Evolutionary conservation across 2,329 filamentous ascomycete species (phyloP), one percentile per base, ranked within the genome.

Genomic region (Fusarium sp.): DNA sequence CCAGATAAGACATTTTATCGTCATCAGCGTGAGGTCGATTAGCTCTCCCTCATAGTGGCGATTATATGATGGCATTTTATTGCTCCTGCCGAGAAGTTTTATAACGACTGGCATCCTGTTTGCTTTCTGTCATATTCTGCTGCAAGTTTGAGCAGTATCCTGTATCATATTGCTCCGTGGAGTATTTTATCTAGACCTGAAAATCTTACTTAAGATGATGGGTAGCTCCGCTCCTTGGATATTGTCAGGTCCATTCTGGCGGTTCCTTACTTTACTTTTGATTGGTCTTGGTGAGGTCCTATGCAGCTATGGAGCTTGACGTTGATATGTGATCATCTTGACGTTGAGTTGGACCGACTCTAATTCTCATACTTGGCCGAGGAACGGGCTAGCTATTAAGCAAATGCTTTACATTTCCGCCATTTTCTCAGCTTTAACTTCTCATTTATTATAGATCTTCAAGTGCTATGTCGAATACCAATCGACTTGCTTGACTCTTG

Each of bases 251-350:
- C 60, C 60, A 35, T 57, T n/a, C 60, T n/a, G 10, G 3, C 4
- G 31, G 13, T n/a, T 45, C 10, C 28, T 35, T 48, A 8, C 16
- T 8, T 33, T 48, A n/a, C 13, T 35, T 48, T 1, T 39, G 1
- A 48, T 48, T 59, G 24, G 53, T 4, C 16, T 41, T 26, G 2
- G 11, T 22, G 8, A 20, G 30, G 28, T 30, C 18, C 13, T 0
- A 2, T n/a, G 20, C 2, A 26, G 12, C 20, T 18, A 8, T 16
- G 39, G 30, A 36, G 24, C 18, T 58, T 65, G 64, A 67, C 61
- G 51, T 59, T 47, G 24, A 39, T 35, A 45, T 59, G 51, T 10
- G 45, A 42, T 67, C 44, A 67, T 36, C 9, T 15, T 48, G 28
- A 38, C 26, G 16, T 11, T 12, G 3, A 24, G 8, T 10, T 14